These are phyloP conservation scores for Malus hybrid DNA, from an alignment of 331 rosid species.

Conservation along the genomic window DNA sequence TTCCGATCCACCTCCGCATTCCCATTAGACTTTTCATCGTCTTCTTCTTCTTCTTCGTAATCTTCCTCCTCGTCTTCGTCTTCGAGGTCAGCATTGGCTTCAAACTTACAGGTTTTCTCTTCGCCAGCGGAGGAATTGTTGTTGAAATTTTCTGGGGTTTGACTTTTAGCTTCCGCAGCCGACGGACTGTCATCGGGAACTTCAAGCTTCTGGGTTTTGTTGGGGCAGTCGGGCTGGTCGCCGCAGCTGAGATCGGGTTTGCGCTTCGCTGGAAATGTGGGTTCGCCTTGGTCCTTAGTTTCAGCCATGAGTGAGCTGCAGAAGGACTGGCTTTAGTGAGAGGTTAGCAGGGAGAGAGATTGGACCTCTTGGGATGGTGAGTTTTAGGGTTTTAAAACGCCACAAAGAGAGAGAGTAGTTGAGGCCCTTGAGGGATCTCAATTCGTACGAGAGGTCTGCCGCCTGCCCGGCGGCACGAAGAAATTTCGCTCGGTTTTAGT, in stretches of 20 bases:
- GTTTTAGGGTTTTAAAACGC: background rate
- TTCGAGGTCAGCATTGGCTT: conserved; percentile 11
- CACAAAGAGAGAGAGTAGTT: background rate
- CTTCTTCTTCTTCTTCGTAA: conserved; percentile 16
- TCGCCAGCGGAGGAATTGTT: conserved; percentile 11
- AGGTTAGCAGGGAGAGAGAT: background rate
- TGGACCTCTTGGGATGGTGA: background rate
- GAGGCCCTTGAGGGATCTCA: background rate
- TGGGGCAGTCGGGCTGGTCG: conserved; percentile 28
- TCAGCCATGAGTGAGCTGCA: conserved; percentile 55
- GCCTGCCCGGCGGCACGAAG: background rate
- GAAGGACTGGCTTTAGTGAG: background rate
- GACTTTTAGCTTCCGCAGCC: background rate
- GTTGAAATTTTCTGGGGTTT: background rate
- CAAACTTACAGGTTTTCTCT: conserved; percentile 6
- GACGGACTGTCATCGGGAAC: conserved; percentile 5
- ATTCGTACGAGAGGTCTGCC: background rate
- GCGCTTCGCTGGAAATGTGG: conserved; percentile 57
- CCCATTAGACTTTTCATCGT: conserved; percentile 29
- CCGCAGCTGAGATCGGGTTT: conserved; percentile 38
- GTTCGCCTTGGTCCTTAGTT: conserved; percentile 30
- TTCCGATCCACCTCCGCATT: conserved; percentile 46
- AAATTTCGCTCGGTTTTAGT: background rate
- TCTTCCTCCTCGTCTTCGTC: conserved; percentile 15
- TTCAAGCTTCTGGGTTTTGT: conserved; percentile 44